Base-by-base conservation (phyloP, 768 basidiomycete species). In the Boletus tylopilopsis region DNA sequence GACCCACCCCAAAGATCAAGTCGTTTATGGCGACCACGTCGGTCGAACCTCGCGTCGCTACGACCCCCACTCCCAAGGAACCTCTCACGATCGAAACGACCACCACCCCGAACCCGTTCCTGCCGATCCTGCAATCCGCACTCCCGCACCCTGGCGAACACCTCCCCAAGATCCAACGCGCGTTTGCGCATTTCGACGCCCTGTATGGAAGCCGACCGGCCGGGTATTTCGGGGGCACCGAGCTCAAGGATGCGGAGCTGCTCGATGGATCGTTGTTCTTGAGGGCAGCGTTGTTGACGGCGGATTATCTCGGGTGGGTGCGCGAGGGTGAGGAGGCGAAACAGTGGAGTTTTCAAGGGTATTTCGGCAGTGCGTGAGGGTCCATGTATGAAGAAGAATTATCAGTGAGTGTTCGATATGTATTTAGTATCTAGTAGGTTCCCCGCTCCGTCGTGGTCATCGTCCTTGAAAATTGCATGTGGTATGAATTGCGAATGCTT, bases 191-290 rank as follows among this genome's bases (percentile, higher is more conserved):
- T 50, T 72, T 60, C 44, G 49, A 64, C 25, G 49, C 55, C 7
- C 16, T 72, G 1, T 73, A 71, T 30, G 67, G 70, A 3, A 51
- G 19, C 2, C 60, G 60, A 9, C 51, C 52, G 0, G 51, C 53
- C 1, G 59, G 69, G 3, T 64, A 72, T 52, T 62, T 64, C 37
- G 45, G 56, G 32, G 56, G 58, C 9, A 68, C 67, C 1, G 61
- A 63, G 29, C 41, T 74, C 37, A 61, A 60, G 19, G 71, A 54
- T 0, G 66, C 65, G 0, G 71, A 61, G 24, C 22, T 60, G 2
- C 36, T 73, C 15, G 71, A 73, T 29, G 73, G 73, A 24, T 63
- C 71, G 3, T 8, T 74, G 33, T 72, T 72, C 51, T 22, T 68
- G 51, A 56, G 66, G 47, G 55, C 55, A 10, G 58, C 70, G 4